Evolutionary conservation across 495 filamentous ascomycete species (phyloP).

Genomic region (Clohesyomyces aquaticus): DNA sequence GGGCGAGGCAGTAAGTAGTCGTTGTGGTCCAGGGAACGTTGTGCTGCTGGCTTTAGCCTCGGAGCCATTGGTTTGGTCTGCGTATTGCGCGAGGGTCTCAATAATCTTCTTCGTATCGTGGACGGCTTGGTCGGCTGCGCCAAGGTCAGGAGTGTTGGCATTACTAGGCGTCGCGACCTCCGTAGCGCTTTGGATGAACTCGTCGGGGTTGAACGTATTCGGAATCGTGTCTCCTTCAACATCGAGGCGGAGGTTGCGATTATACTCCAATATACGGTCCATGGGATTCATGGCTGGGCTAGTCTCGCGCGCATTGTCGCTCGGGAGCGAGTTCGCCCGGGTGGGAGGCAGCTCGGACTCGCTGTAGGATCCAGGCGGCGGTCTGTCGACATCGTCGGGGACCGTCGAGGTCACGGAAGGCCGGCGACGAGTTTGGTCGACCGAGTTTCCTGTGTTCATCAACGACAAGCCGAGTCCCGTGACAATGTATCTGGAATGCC

Average conservation of each 20-base stretch:
- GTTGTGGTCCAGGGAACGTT: slow-evolving; percentile 7
- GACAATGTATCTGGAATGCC: neutral
- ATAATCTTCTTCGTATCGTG: slow-evolving; percentile 36
- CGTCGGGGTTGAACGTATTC: slow-evolving; percentile 34
- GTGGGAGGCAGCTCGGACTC: slow-evolving; percentile 24
- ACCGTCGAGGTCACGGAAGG: slow-evolving; percentile 32
- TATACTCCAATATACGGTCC: slow-evolving; percentile 13
- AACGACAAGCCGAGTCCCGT: slow-evolving; percentile 33
- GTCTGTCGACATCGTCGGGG: slow-evolving; percentile 20
- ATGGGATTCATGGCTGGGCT: slow-evolving; percentile 4
- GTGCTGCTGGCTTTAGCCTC: slow-evolving; percentile 25
- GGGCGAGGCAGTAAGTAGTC: slow-evolving; percentile 18
- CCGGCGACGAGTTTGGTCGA: slow-evolving; percentile 13
- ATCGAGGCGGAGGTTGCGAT: slow-evolving; percentile 18
- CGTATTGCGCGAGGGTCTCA: slow-evolving; percentile 15
- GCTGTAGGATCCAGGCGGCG: neutral
- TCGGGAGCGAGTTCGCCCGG: slow-evolving; percentile 27
- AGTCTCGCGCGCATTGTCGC: slow-evolving; percentile 6
- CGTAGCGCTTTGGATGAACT: slow-evolving; percentile 48
- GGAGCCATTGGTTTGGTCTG: slow-evolving; percentile 10
- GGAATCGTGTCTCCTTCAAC: slow-evolving; percentile 31
- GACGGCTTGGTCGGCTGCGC: slow-evolving; percentile 34
- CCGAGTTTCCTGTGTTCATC: slow-evolving; percentile 6
- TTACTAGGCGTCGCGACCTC: slow-evolving; percentile 50
- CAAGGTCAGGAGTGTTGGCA: slow-evolving; percentile 47